Percentiles rank a stretch among this genome's conserved stretches.
Evolutionary conservation across 257 asterid genomes (phyloP).

Genomic region (Gentiana dahurica): DNA sequence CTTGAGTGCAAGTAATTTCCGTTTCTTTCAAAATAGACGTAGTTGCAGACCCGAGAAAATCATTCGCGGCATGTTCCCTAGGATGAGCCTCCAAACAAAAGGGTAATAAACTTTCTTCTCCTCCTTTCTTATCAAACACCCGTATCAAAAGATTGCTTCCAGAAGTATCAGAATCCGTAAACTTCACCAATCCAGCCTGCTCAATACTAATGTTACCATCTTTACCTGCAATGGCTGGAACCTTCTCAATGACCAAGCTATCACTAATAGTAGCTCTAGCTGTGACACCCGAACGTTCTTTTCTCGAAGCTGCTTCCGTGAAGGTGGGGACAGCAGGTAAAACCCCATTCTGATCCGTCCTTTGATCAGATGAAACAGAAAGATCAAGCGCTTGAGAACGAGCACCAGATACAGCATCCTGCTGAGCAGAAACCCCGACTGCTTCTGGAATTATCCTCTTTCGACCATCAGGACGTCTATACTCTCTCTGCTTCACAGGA

Average conservation of each 20-base stretch:
- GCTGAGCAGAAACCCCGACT: conserved; percentile 65
- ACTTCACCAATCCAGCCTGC: conserved; percentile 38
- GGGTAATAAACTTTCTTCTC: conserved; percentile 43
- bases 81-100: conserved; percentile 86
- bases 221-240: conserved; percentile 43
- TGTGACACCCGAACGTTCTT: conserved; percentile 52
- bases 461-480: conserved; percentile 89
- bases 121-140: conserved; percentile 60
- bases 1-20: conserved; percentile 58
- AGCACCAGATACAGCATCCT: conserved; percentile 33
- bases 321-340: conserved; percentile 24
- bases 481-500: conserved; percentile 91
- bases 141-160: conserved; percentile 51
- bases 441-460: conserved; percentile 99
- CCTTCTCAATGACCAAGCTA: conserved; percentile 79
- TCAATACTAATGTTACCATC: conserved; percentile 49
- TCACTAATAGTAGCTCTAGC: conserved; percentile 81
- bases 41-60: conserved; percentile 54
- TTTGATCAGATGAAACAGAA: conserved; percentile 32
- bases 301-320: conserved; percentile 33
- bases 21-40: conserved; percentile 62
- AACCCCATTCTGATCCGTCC: conserved; percentile 32
- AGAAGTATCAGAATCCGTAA: conserved; percentile 15
- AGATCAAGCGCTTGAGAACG: conserved; percentile 44
- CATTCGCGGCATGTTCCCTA: conserved; percentile 69